These are phyloP conservation scores for Dacryopinax spathularia DNA, from an alignment of 768 basidiomycete genomes.

Conservation along the genomic window DNA sequence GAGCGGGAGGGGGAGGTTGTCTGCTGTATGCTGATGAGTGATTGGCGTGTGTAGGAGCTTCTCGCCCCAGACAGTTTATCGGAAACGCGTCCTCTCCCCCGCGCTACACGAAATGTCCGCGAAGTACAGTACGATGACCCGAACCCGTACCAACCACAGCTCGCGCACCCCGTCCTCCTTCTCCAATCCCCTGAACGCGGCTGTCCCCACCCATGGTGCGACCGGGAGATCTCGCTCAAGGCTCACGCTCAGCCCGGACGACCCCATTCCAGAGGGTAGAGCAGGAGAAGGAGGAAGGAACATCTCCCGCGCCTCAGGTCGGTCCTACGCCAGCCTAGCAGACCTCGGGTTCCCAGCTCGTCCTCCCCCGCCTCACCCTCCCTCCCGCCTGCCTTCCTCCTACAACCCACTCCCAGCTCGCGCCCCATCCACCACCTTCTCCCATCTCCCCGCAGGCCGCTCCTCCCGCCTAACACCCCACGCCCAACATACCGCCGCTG, in stretches of 20 bases:
- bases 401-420: too few species aligned
- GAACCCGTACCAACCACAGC: not conserved
- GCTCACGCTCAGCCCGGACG: too few species aligned
- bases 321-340: not conserved
- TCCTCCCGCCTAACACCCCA: not conserved
- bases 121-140: slow-evolving; percentile 1
- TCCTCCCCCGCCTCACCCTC: not conserved
- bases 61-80: not conserved
- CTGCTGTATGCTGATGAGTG: not conserved
- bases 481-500: too few species aligned
- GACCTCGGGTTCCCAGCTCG: not conserved
- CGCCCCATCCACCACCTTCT: too few species aligned
- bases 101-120: not conserved
- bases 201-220: too few species aligned
- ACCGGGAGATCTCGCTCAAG: too few species aligned
- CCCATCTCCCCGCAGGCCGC: not conserved
- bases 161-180: not conserved
- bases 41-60: not conserved
- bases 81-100: not conserved
- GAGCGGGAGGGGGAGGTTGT: too few species aligned
- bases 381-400: too few species aligned
- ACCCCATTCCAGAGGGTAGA: too few species aligned
- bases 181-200: not conserved
- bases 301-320: not conserved
- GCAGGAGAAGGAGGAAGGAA: too few species aligned